These are phyloP conservation scores for Metarhizium sp. DNA, from an alignment of 2,329 filamentous ascomycete genomes.

Conservation along the genomic window DNA sequence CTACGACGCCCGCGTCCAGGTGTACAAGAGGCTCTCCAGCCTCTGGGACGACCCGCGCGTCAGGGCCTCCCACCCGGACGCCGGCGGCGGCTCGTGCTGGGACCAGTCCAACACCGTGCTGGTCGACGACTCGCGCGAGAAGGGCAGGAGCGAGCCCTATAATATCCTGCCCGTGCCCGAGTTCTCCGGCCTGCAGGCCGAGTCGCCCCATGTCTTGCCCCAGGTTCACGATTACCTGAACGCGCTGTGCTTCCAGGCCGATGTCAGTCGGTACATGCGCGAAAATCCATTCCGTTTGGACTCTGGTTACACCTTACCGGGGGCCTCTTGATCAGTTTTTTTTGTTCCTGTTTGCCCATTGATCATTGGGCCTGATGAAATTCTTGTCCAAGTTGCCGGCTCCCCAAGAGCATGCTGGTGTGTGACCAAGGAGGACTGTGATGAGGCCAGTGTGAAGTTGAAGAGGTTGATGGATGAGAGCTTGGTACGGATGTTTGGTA, in stretches of 20 bases:
- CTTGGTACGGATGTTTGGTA: too few species aligned
- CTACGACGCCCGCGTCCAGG: constrained; percentile 65
- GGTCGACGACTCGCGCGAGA: constrained; percentile 75
- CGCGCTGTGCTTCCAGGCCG: constrained; percentile 37
- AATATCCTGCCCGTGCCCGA: constrained; percentile 78
- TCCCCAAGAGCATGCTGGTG: too few species aligned
- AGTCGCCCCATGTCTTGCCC: constrained; percentile 37
- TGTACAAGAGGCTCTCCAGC: constrained; percentile 74
- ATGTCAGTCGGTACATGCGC: constrained; percentile 55
- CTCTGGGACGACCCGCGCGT: constrained; percentile 55
- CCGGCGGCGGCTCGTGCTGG: constrained; percentile 43
- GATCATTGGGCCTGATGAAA: too few species aligned
- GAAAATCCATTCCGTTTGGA: constrained; percentile 37
- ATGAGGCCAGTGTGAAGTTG: too few species aligned
- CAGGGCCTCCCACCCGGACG: constrained; percentile 33
- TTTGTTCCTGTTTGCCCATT: too few species aligned
- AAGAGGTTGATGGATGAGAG: too few species aligned
- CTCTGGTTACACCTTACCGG: constrained; percentile 13
- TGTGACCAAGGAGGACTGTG: too few species aligned
- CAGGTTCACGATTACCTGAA: constrained; percentile 56
- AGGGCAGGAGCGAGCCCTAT: constrained; percentile 72
- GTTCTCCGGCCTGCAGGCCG: constrained; percentile 44
- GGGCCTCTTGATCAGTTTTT: background rate
- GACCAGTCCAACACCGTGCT: constrained; percentile 80
- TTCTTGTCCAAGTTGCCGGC: too few species aligned